Evolutionary conservation across 1,284 basidiomycete species (phyloP).

Genomic region (Ustilago hordei): DNA sequence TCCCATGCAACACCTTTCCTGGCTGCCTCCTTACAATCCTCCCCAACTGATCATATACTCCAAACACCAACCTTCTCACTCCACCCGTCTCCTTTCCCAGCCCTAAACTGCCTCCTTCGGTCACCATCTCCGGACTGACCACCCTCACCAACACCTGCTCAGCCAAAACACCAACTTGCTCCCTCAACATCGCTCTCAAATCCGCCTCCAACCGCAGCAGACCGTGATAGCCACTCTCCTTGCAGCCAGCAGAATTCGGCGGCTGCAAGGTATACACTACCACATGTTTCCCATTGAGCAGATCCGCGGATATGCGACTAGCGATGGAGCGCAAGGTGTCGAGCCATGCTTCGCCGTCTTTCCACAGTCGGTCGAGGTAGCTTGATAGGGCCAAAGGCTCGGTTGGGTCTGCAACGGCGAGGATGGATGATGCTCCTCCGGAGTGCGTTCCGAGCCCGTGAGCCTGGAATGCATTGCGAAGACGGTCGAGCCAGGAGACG

Average conservation of each 20-base stretch:
- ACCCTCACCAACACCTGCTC: slow-evolving; percentile 47
- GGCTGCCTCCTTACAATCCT: slow-evolving; percentile 40
- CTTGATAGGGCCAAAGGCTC: slow-evolving; percentile 38
- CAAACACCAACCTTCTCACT: slow-evolving; percentile 38
- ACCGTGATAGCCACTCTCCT: slow-evolving; percentile 24
- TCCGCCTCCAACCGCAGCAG: slow-evolving; percentile 44
- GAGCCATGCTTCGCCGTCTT: slow-evolving; percentile 44
- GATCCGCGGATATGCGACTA: slow-evolving; percentile 29
- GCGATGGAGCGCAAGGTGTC: slow-evolving; percentile 48
- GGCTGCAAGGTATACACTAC: slow-evolving; percentile 52
- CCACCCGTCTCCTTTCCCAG: slow-evolving; percentile 28
- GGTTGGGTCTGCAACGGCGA: slow-evolving; percentile 36
- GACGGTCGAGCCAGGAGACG: slow-evolving; percentile 47
- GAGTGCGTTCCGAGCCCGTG: slow-evolving; percentile 53
- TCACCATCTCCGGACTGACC: slow-evolving; percentile 41
- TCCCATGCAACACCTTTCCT: slow-evolving; percentile 44
- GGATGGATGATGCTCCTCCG: slow-evolving; percentile 24
- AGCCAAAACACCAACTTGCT: slow-evolving; percentile 38
- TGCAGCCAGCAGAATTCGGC: slow-evolving; percentile 18
- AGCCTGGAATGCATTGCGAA: slow-evolving; percentile 40
- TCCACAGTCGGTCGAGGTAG: slow-evolving; percentile 37
- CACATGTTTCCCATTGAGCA: slow-evolving; percentile 50
- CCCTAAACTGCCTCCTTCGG: slow-evolving; percentile 39
- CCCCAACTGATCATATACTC: slow-evolving; percentile 52
- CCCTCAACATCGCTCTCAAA: slow-evolving; percentile 37